These are phyloP conservation scores for Diaporthe sp. DNA, from an alignment of 2,329 filamentous ascomycete species.

Conservation along the genomic window DNA sequence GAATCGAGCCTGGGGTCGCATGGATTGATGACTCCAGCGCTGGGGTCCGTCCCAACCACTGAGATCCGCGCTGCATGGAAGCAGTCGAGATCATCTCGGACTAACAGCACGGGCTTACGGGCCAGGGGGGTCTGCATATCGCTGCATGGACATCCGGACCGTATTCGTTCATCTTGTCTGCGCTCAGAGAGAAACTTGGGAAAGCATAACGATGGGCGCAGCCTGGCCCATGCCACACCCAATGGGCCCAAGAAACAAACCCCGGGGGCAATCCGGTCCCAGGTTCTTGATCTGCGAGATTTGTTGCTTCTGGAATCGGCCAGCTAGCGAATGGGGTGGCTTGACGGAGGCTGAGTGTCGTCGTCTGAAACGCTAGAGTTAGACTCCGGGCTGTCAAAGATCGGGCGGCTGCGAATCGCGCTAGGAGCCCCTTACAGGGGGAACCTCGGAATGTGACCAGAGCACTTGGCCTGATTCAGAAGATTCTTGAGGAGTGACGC, in stretches of 20 bases:
- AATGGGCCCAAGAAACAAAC: not conserved
- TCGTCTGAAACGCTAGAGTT: conserved; percentile 23
- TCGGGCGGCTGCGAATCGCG: conserved; percentile 4
- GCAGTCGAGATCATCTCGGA: not conserved
- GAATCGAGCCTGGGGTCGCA: conserved; percentile 15
- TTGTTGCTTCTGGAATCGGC: not conserved
- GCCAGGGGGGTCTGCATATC: not conserved
- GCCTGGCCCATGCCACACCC: not conserved
- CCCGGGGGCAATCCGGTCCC: conserved; percentile 9
- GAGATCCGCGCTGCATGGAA: conserved; percentile 13
- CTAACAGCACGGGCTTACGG: not conserved
- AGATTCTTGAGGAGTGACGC: not conserved
- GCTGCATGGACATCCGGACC: not conserved
- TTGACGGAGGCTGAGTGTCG: conserved; percentile 6
- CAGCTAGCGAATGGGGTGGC: conserved; percentile 6
- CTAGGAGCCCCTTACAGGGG: not conserved
- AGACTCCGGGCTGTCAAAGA: conserved; percentile 14
- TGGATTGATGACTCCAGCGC: not conserved
- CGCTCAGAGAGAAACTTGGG: too few relatives aligned
- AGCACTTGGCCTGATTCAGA: not conserved
- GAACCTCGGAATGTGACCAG: not conserved
- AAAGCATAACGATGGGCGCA: not conserved
- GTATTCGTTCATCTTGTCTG: conserved; percentile 19
- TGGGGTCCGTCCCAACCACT: conserved; percentile 3
- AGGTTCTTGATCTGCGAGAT: not conserved